Percentiles rank a stretch among this genome's conserved stretches.
phyloP scores from a whole-genome alignment of 768 basidiomycete genomes.

The Amanita rubescens region DNA sequence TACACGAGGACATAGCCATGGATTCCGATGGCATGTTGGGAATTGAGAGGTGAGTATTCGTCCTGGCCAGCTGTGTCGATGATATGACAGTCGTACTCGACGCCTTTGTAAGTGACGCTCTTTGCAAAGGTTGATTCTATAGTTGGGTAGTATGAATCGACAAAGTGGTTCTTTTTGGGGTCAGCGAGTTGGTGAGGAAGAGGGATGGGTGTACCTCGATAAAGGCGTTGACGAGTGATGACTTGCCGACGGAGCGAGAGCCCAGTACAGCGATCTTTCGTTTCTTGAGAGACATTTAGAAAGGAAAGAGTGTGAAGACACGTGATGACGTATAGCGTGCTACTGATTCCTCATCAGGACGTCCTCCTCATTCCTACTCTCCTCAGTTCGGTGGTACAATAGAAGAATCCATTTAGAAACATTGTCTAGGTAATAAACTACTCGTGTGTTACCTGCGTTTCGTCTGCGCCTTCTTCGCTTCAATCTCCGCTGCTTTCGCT shows the following conservation, averaged over 20 bases:
- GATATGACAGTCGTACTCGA: slow-evolving; percentile 94
- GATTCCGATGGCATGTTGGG: slow-evolving; percentile 93
- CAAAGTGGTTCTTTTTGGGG: slow-evolving; percentile 56
- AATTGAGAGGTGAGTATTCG: slow-evolving; percentile 90
- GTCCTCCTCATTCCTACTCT: no score
- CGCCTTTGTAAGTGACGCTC: slow-evolving; percentile 78
- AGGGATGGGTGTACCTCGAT: slow-evolving; percentile 46
- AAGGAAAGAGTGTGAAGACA: background rate
- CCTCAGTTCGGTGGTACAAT: no score
- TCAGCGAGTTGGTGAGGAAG: background rate
- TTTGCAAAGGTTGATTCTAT: slow-evolving; percentile 88
- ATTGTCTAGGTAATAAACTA: no score
- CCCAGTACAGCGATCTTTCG: slow-evolving; percentile 88
- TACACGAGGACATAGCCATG: slow-evolving; percentile 98
- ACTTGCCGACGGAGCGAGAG: slow-evolving; percentile 85
- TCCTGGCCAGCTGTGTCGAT: slow-evolving; percentile 99
- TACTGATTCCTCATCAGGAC: no score
- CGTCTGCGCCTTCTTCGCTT: slow-evolving; percentile 47
- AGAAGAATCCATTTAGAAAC: no score
- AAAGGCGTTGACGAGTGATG: slow-evolving; percentile 90
- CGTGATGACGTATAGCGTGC: background rate
- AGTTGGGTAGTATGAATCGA: slow-evolving; percentile 92
- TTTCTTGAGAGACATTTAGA: slow-evolving; percentile 58
- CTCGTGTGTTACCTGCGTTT: slow-evolving; percentile 17
- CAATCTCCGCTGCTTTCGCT: slow-evolving; percentile 62